Conservation (phyloP, 495 filamentous ascomycete genomes). For the Talaromyces proteolyticus region DNA sequence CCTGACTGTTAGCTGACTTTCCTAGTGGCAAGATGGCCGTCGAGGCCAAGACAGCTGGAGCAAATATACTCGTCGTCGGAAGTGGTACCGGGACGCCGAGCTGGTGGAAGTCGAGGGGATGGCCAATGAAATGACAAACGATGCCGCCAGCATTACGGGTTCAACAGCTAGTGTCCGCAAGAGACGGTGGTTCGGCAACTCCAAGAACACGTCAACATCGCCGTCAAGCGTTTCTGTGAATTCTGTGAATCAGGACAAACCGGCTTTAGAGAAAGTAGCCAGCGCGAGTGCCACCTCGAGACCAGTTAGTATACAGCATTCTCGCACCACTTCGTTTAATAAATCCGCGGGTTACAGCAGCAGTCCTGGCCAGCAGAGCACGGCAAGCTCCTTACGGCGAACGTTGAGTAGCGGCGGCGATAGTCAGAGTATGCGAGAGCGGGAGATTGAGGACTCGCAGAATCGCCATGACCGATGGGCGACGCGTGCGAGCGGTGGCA, state of each 20-base stretch:
- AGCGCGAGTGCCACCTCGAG: constrained; percentile 17
- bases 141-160: constrained; percentile 23
- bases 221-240: constrained; percentile 13
- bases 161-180: constrained; percentile 21
- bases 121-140: constrained; percentile 6
- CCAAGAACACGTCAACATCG: constrained; percentile 20
- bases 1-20: background rate
- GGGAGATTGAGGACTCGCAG: constrained; percentile 45
- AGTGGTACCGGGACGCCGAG: constrained; percentile 96
- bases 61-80: constrained; percentile 85
- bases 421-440: constrained; percentile 33
- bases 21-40: constrained; percentile 85
- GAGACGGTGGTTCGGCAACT: constrained; percentile 38
- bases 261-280: background rate
- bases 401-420: constrained; percentile 23
- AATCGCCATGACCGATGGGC: constrained; percentile 39
- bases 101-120: constrained; percentile 62
- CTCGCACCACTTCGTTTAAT: constrained; percentile 18
- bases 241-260: constrained; percentile 10
- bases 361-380: constrained; percentile 27
- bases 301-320: constrained; percentile 27
- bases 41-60: constrained; percentile 91
- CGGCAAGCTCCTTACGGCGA: constrained; percentile 11
- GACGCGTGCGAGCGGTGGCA: constrained; percentile 30
- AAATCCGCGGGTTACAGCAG: constrained; percentile 16